A percentile compares a stretch with the other conserved stretches of the same genome.
Conservation (phyloP, 208 protist species). For the Trypanosoma grayi region DNA sequence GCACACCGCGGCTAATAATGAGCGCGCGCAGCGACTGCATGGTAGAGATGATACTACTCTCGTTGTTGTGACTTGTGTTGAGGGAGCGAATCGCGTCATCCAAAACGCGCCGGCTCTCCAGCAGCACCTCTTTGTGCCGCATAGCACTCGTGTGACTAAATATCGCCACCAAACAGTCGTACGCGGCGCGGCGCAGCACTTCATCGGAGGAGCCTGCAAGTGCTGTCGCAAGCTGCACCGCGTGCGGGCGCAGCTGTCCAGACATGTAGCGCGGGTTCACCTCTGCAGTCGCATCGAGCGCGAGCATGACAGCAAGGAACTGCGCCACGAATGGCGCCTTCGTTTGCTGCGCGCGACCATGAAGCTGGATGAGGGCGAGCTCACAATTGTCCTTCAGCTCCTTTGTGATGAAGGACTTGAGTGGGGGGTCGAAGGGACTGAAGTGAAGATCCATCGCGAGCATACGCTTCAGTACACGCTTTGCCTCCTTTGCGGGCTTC, state of each 20-base stretch:
- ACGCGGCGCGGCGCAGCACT: slow-evolving; percentile 61
- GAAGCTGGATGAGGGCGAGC: slow-evolving; percentile 73
- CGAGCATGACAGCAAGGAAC: slow-evolving; percentile 78
- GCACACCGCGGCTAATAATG: slow-evolving; percentile 63
- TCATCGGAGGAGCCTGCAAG: slow-evolving; percentile 62
- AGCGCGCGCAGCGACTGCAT: slow-evolving; percentile 77
- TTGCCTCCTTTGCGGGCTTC: slow-evolving; percentile 56
- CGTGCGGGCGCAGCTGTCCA: slow-evolving; percentile 46
- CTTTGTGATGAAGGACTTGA: slow-evolving; percentile 83
- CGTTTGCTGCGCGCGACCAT: slow-evolving; percentile 63
- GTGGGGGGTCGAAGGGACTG: slow-evolving; percentile 42
- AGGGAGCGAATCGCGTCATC: slow-evolving; percentile 76
- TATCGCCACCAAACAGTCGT: slow-evolving; percentile 82
- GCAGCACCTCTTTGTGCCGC: slow-evolving; percentile 73
- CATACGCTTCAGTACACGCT: slow-evolving; percentile 78
- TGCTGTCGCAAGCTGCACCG: slow-evolving; percentile 75
- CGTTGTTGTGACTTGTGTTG: slow-evolving; percentile 80
- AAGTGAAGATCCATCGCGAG: slow-evolving; percentile 55
- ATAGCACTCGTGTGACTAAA: slow-evolving; percentile 69
- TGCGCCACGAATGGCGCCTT: slow-evolving; percentile 61
- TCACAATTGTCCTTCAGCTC: slow-evolving; percentile 85
- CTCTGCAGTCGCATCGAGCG: slow-evolving; percentile 62
- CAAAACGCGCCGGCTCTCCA: slow-evolving; percentile 79
- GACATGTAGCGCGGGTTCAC: slow-evolving; percentile 77
- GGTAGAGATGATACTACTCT: slow-evolving; percentile 71